phyloP scores from a whole-genome alignment of 441 rosid genomes.

The Heliophila coronopifolia region DNA sequence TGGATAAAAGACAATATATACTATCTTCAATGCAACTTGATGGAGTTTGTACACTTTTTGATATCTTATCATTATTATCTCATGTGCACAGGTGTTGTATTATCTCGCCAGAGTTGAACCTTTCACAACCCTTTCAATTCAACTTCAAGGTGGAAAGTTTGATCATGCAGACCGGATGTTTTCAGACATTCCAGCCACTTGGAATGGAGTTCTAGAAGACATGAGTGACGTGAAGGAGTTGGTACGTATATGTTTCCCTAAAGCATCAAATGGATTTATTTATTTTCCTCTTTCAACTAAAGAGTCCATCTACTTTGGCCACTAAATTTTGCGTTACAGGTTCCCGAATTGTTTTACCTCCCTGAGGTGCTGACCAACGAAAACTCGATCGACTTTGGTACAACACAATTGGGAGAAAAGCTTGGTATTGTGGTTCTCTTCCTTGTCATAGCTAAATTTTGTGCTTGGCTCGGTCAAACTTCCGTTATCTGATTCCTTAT shows the following conservation, averaged over 20 bases:
- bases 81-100: slow-evolving; percentile 70
- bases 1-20: slow-evolving; percentile 1
- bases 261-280: slow-evolving; percentile 10
- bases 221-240: slow-evolving; percentile 99
- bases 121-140: slow-evolving; percentile 90
- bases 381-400: slow-evolving; percentile 82
- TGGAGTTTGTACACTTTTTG: slow-evolving; percentile 14
- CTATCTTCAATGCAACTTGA: slow-evolving; percentile 10
- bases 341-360: slow-evolving; percentile 98
- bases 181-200: slow-evolving; percentile 82
- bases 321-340: slow-evolving; percentile 40
- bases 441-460: slow-evolving; percentile 18
- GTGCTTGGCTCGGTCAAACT: slow-evolving; percentile 6
- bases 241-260: slow-evolving; percentile 46
- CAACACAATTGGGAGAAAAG: slow-evolving; percentile 83
- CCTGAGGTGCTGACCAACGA: slow-evolving; percentile 92
- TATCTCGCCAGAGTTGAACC: slow-evolving; percentile 98
- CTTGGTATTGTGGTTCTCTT: slow-evolving; percentile 46
- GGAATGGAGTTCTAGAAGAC: slow-evolving; percentile 98
- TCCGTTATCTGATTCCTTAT: slow-evolving; percentile 20
- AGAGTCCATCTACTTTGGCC: slow-evolving; percentile 6
- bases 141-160: slow-evolving; percentile 99
- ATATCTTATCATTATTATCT: slow-evolving; percentile 16
- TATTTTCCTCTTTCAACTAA: slow-evolving; percentile 21
- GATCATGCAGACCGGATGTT: slow-evolving; percentile 99